Evolutionary conservation across 192 early-diverging fungal genomes (phyloP).

Genomic region (Jimgerdemannia lactiflua): DNA sequence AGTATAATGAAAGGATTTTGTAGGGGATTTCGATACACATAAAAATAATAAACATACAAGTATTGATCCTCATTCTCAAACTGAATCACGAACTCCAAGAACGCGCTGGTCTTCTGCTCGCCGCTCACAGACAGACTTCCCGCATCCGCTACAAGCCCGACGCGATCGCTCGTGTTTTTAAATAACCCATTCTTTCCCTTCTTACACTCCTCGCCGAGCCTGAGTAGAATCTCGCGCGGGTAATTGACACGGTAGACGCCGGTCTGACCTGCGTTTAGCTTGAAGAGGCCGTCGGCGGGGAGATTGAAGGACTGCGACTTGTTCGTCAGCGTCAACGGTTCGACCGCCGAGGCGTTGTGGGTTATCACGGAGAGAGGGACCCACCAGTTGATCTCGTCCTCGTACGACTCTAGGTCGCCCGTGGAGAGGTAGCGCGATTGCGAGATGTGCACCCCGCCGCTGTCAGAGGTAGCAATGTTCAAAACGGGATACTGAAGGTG

Average conservation of each 20-base stretch:
- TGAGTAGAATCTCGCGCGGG: slow-evolving; percentile 43
- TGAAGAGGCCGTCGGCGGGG: slow-evolving; percentile 59
- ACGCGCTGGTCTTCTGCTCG: slow-evolving; percentile 64
- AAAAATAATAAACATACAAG: slow-evolving; percentile 40
- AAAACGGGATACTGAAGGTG: slow-evolving; percentile 70
- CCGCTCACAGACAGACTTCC: slow-evolving; percentile 79
- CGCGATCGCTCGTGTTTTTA: slow-evolving; percentile 64
- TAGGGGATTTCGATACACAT: neutral
- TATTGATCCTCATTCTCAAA: slow-evolving; percentile 79
- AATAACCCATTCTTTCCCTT: slow-evolving; percentile 47
- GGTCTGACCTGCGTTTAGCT: slow-evolving; percentile 80
- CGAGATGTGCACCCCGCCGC: slow-evolving; percentile 56
- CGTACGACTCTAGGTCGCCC: slow-evolving; percentile 71
- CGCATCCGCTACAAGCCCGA: slow-evolving; percentile 83
- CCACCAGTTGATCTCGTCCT: slow-evolving; percentile 83
- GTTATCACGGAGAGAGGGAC: slow-evolving; percentile 71
- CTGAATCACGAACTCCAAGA: slow-evolving; percentile 72
- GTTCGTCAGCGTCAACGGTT: slow-evolving; percentile 28
- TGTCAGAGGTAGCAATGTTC: slow-evolving; percentile 55
- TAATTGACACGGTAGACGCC: slow-evolving; percentile 89
- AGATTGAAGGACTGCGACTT: slow-evolving; percentile 47
- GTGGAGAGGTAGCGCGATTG: slow-evolving; percentile 87
- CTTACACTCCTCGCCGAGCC: slow-evolving; percentile 53
- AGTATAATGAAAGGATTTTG: too few relatives aligned
- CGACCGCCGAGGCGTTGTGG: slow-evolving; percentile 15